Evolutionary conservation across 1,284 basidiomycete species (phyloP).

Genomic region (Sparassis latifolia): DNA sequence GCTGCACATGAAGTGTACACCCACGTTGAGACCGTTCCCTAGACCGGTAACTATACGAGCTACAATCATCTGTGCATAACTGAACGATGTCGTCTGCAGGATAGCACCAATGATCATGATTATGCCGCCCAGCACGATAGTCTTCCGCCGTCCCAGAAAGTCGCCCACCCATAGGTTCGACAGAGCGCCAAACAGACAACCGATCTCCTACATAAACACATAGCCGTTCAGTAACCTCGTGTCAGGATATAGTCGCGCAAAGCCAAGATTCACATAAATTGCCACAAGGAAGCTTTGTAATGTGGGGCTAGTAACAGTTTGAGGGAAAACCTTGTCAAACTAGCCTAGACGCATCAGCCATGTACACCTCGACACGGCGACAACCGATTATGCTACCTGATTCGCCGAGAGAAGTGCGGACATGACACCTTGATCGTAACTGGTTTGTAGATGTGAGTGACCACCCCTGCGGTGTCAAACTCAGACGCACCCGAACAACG

Average conservation of each 20-base stretch:
- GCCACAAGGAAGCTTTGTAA: constrained; percentile 50
- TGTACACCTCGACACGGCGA: background rate
- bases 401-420: constrained; percentile 48
- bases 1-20: constrained; percentile 7
- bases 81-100: constrained; percentile 47
- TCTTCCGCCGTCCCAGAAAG: constrained; percentile 43
- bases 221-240: background rate
- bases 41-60: constrained; percentile 59
- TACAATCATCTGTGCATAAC: constrained; percentile 51
- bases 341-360: constrained; percentile 12
- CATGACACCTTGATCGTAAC: constrained; percentile 65
- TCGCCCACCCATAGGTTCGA: constrained; percentile 52
- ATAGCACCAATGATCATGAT: constrained; percentile 64
- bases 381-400: constrained; percentile 25
- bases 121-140: constrained; percentile 44
- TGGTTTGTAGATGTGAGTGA: constrained; percentile 12
- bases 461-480: background rate
- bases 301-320: constrained; percentile 41
- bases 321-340: constrained; percentile 47
- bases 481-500: constrained; percentile 44
- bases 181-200: constrained; percentile 45
- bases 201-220: constrained; percentile 36
- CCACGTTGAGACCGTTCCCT: constrained; percentile 63
- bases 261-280: constrained; percentile 37
- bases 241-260: constrained; percentile 1